phyloP scores from a whole-genome alignment of 495 filamentous ascomycete genomes.

The Podospora tetraspora region DNA sequence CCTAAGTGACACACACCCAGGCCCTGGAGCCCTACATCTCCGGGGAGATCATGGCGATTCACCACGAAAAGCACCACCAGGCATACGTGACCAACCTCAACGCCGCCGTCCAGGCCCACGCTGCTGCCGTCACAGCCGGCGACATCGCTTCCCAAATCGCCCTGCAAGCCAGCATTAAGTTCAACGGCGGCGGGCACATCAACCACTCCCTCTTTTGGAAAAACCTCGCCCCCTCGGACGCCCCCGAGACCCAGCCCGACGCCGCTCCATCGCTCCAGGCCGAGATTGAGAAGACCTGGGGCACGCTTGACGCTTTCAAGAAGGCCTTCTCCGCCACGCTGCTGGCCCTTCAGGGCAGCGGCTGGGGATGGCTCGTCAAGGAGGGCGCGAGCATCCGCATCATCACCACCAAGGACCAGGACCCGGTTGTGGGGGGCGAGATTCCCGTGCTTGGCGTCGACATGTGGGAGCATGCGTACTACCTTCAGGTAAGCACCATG shows the following conservation, averaged over 20 bases:
- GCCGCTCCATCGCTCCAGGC: constrained; percentile 54
- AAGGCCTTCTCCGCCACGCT: constrained; percentile 71
- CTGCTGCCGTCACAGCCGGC: constrained; percentile 44
- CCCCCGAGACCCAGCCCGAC: constrained; percentile 57
- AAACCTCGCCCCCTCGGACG: constrained; percentile 70
- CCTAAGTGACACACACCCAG: constrained; percentile 38
- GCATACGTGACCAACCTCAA: constrained; percentile 71
- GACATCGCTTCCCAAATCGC: constrained; percentile 58
- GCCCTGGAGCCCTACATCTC: constrained; percentile 89
- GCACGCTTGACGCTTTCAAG: constrained; percentile 67
- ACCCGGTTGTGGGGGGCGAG: constrained; percentile 84
- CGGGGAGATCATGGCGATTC: constrained; percentile 91
- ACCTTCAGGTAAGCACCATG: constrained; percentile 78
- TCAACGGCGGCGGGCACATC: constrained; percentile 87
- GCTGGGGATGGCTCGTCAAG: constrained; percentile 89
- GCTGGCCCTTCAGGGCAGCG: constrained; percentile 48
- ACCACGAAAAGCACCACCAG: constrained; percentile 67
- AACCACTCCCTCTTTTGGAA: constrained; percentile 95
- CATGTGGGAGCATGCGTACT: constrained; percentile 77
- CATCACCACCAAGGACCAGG: constrained; percentile 84
- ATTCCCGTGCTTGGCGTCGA: constrained; percentile 86
- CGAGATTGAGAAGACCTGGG: constrained; percentile 60
- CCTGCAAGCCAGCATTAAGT: constrained; percentile 76
- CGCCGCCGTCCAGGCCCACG: constrained; percentile 50
- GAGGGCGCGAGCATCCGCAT: constrained; percentile 71